Base-by-base conservation (phyloP, 345 rosid genomes). In the Gossypium ekmanianum region DNA sequence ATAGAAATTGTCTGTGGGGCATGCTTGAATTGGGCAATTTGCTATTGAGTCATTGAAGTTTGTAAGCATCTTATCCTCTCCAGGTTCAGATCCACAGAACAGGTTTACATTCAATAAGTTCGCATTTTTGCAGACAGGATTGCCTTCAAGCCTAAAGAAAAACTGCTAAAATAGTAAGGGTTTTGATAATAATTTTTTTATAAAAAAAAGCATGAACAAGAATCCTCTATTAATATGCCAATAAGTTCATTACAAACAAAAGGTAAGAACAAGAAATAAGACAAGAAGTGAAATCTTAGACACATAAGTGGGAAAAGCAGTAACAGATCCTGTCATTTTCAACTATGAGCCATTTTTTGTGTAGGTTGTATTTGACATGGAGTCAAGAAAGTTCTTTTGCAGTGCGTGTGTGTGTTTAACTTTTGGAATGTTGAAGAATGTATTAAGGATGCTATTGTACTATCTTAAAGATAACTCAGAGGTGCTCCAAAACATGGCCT, bases 131-230 rank as follows among this genome's bases (percentile, higher is more conserved):
- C 97, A 94, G 61, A 92, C 76, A 29, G 92, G 97, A 84, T 94
- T 94, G 80, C 96, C 98, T 71, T 75, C 85, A 75, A 94, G 92
- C 85, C 97, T 94, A 79, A 64, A 86, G 71, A 83, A 73, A 57
- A 79, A 83, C 76, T 80, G 81, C 82, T 68, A 68, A 68, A 59
- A 64, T 79, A 72, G 69, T 81, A 61, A 85, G 77, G 45, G 64
- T 58, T 63, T 61, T 43, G 68, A 18, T 34, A 67, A 54, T 39
- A n/a, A 71, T 4, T 29, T 29, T 4, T 29, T 65, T 71, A 47
- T 61, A 48, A 13, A 74, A 59, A 74, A 59, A 59, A 6, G 1
- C 2, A 65, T 66, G 26, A 29, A 41, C 24, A 18, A 50, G 18
- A 10, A 69, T 51, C 39, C 39, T 16, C 43, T 14, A 48, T 70